Percentiles rank a stretch among this genome's conserved stretches.
phyloP scores from a whole-genome alignment of 2,329 filamentous ascomycete species.

The Trichoderma atroviride region DNA sequence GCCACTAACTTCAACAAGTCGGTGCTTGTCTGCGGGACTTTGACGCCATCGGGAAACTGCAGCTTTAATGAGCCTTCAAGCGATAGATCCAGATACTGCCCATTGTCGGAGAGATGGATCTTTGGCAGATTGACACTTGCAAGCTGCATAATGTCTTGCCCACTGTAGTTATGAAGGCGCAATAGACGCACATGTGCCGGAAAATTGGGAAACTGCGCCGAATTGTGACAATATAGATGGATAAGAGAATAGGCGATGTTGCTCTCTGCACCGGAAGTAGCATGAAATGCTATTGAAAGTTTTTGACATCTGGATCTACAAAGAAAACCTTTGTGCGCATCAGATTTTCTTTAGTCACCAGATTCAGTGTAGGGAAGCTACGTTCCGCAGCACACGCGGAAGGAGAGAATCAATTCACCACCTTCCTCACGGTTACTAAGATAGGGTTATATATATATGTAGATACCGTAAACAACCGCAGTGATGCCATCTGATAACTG shows the following conservation, averaged over 20 bases:
- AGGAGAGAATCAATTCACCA: background rate
- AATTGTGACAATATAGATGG: background rate
- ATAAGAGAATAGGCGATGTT: background rate
- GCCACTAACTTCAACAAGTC: slow-evolving; percentile 33
- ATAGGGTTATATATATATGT: slow-evolving; percentile 6
- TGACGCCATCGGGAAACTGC: slow-evolving; percentile 30
- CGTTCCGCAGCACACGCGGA: background rate
- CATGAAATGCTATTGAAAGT: background rate
- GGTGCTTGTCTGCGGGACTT: slow-evolving; percentile 28
- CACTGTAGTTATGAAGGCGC: background rate
- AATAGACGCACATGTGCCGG: no score
- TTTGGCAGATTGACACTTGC: slow-evolving; percentile 33
- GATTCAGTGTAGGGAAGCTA: background rate
- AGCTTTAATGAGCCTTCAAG: slow-evolving; percentile 36
- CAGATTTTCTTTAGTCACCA: background rate
- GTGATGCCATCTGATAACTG: slow-evolving; percentile 21
- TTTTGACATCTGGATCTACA: no score
- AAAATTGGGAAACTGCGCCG: background rate
- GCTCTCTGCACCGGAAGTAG: no score
- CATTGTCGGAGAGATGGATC: slow-evolving; percentile 32
- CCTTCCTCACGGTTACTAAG: slow-evolving; percentile 20
- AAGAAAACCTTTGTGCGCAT: background rate
- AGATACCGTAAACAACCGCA: slow-evolving; percentile 13
- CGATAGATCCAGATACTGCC: slow-evolving; percentile 33
- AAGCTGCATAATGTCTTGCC: slow-evolving; percentile 19